Evolutionary conservation across 306 rosid species (phyloP).

Genomic region (Pyrus betulifolia): DNA sequence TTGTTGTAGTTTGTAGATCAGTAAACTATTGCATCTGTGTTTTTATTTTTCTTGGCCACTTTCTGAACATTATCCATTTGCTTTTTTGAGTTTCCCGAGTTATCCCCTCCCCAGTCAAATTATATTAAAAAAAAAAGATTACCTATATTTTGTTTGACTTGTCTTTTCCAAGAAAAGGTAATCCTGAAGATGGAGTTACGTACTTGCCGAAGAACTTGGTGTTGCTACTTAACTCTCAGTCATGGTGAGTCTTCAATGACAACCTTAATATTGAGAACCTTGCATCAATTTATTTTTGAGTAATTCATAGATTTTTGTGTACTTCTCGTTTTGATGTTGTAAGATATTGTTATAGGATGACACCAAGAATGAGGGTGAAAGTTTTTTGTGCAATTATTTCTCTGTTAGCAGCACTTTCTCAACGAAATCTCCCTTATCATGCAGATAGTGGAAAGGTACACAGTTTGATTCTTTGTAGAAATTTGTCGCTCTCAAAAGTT

Average conservation of each 20-base stretch:
- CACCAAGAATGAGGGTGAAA: constrained; percentile 54
- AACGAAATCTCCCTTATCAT: constrained; percentile 65
- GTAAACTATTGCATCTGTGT: neutral
- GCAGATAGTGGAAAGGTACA: constrained; percentile 50
- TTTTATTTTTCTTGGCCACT: neutral
- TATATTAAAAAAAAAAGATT: no score
- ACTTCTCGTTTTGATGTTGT: constrained; percentile 9
- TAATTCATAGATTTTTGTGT: neutral
- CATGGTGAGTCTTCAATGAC: constrained; percentile 49
- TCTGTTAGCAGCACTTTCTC: constrained; percentile 62
- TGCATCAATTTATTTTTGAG: neutral
- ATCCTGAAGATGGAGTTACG: constrained; percentile 42
- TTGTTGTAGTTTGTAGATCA: neutral
- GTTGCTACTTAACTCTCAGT: constrained; percentile 35
- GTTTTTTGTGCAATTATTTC: constrained; percentile 51
- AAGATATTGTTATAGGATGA: constrained; percentile 47
- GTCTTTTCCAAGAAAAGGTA: constrained; percentile 51
- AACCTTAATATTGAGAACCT: constrained; percentile 18
- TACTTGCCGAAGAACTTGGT: constrained; percentile 48
- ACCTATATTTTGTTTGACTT: constrained; percentile 16
- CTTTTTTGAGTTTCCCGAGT: neutral
- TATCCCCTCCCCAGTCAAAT: neutral
- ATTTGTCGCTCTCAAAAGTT: neutral
- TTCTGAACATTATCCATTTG: neutral
- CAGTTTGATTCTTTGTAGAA: neutral